A percentile compares a stretch with the other conserved stretches of the same genome.
Evolutionary conservation across 139 green algal genomes (phyloP).

Genomic region (Desmodesmus armatus): DNA sequence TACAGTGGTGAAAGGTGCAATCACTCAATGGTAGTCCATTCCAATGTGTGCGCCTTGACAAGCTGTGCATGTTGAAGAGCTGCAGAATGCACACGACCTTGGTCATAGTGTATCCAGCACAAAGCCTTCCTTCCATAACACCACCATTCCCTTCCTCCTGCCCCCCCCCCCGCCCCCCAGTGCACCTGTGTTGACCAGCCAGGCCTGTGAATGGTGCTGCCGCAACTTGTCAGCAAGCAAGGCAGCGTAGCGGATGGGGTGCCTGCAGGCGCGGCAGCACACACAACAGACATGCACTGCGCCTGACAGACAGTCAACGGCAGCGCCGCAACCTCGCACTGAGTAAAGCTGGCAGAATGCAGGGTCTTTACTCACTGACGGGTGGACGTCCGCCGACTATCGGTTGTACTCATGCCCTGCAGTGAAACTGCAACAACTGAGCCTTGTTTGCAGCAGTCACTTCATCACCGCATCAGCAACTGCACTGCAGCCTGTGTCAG

Average conservation of each 20-base stretch:
- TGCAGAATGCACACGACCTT: neutral
- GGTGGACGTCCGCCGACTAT: too few relatives aligned
- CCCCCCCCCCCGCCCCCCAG: neutral
- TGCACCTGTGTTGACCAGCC: conserved; percentile 90
- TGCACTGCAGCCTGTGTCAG: neutral
- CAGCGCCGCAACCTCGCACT: neutral
- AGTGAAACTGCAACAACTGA: neutral
- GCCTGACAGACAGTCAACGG: neutral
- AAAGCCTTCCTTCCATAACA: neutral
- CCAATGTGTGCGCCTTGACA: neutral
- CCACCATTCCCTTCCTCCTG: neutral
- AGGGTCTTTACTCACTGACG: too few relatives aligned
- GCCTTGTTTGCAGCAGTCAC: neutral
- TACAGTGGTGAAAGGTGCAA: too few relatives aligned
- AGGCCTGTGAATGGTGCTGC: conserved; percentile 73
- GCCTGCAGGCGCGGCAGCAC: conserved; percentile 33
- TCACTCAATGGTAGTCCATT: too few relatives aligned
- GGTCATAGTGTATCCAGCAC: neutral
- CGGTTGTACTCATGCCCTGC: too few relatives aligned
- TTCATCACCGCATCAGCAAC: neutral
- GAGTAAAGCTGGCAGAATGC: neutral
- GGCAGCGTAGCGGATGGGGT: conserved; percentile 87
- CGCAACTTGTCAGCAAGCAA: conserved; percentile 91
- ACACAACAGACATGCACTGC: neutral
- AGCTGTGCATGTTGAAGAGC: too few relatives aligned